These are phyloP conservation scores for Chloris gayana DNA, from an alignment of 176 grass and related monocot species.

Conservation along the genomic window DNA sequence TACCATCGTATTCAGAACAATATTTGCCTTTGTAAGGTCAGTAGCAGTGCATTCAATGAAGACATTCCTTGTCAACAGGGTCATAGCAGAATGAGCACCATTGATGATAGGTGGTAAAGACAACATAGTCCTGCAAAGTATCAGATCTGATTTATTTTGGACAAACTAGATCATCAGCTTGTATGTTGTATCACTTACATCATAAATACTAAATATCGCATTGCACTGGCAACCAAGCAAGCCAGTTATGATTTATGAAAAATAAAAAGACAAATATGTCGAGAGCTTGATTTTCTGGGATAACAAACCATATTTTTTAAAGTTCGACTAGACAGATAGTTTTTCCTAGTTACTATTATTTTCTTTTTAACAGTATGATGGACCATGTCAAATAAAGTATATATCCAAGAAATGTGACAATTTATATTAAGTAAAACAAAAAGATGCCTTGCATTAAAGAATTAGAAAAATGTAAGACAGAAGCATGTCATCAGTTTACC, in stretches of 20 bases:
- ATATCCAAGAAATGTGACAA: not conserved
- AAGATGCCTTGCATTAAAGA: not conserved
- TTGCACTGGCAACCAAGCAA: slow-evolving; percentile 16
- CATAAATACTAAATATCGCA: slow-evolving; percentile 2
- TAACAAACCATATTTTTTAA: not conserved
- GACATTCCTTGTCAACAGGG: slow-evolving; percentile 77
- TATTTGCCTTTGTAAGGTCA: slow-evolving; percentile 95
- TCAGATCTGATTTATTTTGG: slow-evolving; percentile 14
- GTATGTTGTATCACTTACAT: not conserved
- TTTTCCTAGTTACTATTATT: not conserved
- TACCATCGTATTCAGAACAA: slow-evolving; percentile 99
- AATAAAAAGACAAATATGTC: slow-evolving; percentile 1
- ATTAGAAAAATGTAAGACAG: slow-evolving; percentile 14
- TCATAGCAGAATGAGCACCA: slow-evolving; percentile 92
- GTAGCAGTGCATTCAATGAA: slow-evolving; percentile 98
- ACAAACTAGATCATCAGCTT: slow-evolving; percentile 2
- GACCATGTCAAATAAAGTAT: not conserved
- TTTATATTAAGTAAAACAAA: not conserved
- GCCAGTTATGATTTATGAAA: slow-evolving; percentile 14
- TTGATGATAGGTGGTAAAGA: slow-evolving; percentile 96
- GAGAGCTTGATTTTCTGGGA: not conserved
- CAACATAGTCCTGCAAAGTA: slow-evolving; percentile 78
- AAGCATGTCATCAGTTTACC: slow-evolving; percentile 48
- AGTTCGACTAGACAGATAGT: not conserved
- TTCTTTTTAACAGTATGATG: not conserved